Evolutionary conservation across 176 grass and related monocot genomes (phyloP), one percentile per base, ranked within the genome.

Genomic region (Musa itinerans): DNA sequence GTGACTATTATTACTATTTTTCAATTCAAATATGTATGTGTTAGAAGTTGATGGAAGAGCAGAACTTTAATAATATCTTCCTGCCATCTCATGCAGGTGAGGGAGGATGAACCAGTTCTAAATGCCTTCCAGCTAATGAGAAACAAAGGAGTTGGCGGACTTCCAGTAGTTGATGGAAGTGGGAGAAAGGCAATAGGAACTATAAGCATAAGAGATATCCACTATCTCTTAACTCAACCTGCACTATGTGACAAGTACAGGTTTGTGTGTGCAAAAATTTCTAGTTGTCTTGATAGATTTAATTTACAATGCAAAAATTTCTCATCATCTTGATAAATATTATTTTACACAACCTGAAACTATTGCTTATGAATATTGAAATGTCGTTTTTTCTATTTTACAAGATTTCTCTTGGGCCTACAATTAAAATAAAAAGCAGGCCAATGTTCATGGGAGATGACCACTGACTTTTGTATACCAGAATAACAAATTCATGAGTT

Each of bases 191-290:
- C 81, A 75, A 74, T 89, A 63, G 93, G 93, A 61, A 97, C 92
- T 54, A 93, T 97, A 75, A 97, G 93, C 67, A 90, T 97, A 43
- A 97, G 90, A 85, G 93, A 97, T 83, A 82, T 97, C 16, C 93
- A 97, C 43, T 97, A 90, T 85, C 93, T 97, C 83, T 75, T 97
- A 63, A 87, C 83, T 58, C 83, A 85, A 52, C 93, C 93, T 50
- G 87, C 88, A 78, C 88, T 97, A 70, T 93, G 90, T 78, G 92
- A 85, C 78, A 81, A 90, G 62, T 90, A 89, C 83, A 92, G 93
- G 93, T 96, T 19, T 22, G 19, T 9, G 19, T 9, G 17, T 16
- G 13, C n/a, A n/a, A 61, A 63, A 63, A 63, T 63, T 63, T 63
- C 8, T 65, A 20, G 10, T 23, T 65, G 10, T 65, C 3, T 65